Evolutionary conservation across 1,284 basidiomycete species (phyloP).

Genomic region (Takashimella koratensis): DNA sequence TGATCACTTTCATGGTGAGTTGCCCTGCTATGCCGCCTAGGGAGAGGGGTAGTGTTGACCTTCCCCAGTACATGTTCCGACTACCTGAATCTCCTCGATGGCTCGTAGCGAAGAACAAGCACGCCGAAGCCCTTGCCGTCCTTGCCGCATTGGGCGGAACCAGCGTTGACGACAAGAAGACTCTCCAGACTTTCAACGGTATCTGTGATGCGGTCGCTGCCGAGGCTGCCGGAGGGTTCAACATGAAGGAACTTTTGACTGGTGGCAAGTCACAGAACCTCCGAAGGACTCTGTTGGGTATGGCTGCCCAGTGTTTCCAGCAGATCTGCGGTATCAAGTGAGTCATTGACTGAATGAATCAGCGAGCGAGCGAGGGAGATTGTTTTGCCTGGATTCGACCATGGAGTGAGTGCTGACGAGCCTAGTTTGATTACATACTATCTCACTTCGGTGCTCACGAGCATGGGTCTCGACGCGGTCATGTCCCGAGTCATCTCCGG

Average conservation of each 20-base stretch:
- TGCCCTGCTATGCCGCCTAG: slow-evolving; percentile 19
- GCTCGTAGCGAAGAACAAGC: slow-evolving; percentile 51
- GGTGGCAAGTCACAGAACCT: slow-evolving; percentile 49
- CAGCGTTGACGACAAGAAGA: slow-evolving; percentile 25
- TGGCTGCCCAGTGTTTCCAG: slow-evolving; percentile 48
- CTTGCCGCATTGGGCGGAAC: slow-evolving; percentile 42
- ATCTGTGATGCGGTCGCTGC: slow-evolving; percentile 28
- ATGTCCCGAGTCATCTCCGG: slow-evolving; percentile 39
- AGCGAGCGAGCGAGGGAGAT: too few species aligned
- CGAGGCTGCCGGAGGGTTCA: slow-evolving; percentile 18
- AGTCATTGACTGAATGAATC: too few species aligned
- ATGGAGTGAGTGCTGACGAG: slow-evolving; percentile 2
- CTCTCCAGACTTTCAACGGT: slow-evolving; percentile 29
- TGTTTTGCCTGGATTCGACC: too few species aligned
- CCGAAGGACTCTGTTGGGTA: slow-evolving; percentile 48
- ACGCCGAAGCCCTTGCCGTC: slow-evolving; percentile 48
- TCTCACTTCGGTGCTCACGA: slow-evolving; percentile 33
- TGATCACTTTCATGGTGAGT: slow-evolving; percentile 29
- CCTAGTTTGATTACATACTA: slow-evolving; percentile 37
- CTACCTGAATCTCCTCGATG: slow-evolving; percentile 55
- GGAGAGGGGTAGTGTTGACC: slow-evolving; percentile 44
- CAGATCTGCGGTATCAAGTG: slow-evolving; percentile 50
- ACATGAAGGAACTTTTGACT: slow-evolving; percentile 35
- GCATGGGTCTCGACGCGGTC: slow-evolving; percentile 33
- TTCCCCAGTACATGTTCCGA: slow-evolving; percentile 24